Percentiles rank a stretch among this genome's conserved stretches.
phyloP scores from a whole-genome alignment of 768 basidiomycete species.

The Pleurotus giganteus region DNA sequence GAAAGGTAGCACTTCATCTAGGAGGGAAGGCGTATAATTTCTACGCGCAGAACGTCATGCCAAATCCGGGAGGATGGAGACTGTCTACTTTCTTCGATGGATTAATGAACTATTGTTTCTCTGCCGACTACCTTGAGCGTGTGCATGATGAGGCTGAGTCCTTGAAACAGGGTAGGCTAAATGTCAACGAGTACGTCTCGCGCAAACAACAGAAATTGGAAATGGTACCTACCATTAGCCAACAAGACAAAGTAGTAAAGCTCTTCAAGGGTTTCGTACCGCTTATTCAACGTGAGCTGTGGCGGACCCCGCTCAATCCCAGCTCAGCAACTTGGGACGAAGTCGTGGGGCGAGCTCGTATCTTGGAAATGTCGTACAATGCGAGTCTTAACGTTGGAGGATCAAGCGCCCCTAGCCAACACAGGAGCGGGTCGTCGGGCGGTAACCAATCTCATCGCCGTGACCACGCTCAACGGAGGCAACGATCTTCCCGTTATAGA shows the following conservation, averaged over 20 bases:
- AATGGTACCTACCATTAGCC: slow-evolving; percentile 26
- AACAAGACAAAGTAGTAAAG: slow-evolving; percentile 24
- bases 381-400: neutral
- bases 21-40: slow-evolving; percentile 28
- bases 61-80: slow-evolving; percentile 22
- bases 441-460: neutral
- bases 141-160: slow-evolving; percentile 18
- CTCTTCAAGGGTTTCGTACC: slow-evolving; percentile 31
- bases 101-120: slow-evolving; percentile 40
- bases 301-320: slow-evolving; percentile 24
- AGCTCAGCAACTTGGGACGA: slow-evolving; percentile 20
- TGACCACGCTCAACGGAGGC: neutral
- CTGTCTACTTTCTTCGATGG: slow-evolving; percentile 27
- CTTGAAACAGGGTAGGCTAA: slow-evolving; percentile 21
- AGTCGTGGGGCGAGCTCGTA: slow-evolving; percentile 24
- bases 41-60: slow-evolving; percentile 26
- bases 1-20: slow-evolving; percentile 26
- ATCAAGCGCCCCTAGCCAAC: neutral
- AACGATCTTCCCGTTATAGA: neutral
- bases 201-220: slow-evolving; percentile 30
- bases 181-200: slow-evolving; percentile 28
- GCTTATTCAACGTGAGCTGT: slow-evolving; percentile 24
- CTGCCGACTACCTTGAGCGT: slow-evolving; percentile 17
- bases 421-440: neutral
- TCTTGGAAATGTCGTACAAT: slow-evolving; percentile 25